phyloP scores from a whole-genome alignment of 495 filamentous ascomycete genomes.

The Penicillium salamii region DNA sequence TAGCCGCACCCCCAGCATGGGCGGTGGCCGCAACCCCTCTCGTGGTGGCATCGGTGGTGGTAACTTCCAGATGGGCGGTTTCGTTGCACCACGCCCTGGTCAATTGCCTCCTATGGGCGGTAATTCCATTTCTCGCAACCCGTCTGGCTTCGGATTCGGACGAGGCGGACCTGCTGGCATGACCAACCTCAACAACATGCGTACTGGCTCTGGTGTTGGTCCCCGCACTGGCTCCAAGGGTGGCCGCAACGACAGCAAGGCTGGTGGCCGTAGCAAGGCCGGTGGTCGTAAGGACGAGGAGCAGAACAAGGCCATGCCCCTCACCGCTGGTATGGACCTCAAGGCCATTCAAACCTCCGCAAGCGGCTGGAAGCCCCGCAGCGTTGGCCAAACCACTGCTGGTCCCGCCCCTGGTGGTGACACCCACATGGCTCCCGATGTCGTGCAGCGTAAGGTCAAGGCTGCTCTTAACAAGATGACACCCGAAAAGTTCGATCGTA shows the following conservation, averaged over 20 bases:
- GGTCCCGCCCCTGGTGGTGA: slow-evolving; percentile 54
- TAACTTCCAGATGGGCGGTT: slow-evolving; percentile 42
- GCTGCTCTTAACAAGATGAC: slow-evolving; percentile 99
- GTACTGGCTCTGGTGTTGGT: slow-evolving; percentile 27
- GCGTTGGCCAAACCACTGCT: slow-evolving; percentile 50
- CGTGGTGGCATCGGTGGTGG: slow-evolving; percentile 60
- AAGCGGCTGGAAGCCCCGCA: slow-evolving; percentile 88
- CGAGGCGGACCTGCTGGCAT: slow-evolving; percentile 16
- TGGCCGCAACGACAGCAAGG: slow-evolving; percentile 44
- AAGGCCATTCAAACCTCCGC: slow-evolving; percentile 69
- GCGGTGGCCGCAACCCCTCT: slow-evolving; percentile 43
- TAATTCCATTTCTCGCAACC: not conserved
- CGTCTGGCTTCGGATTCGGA: slow-evolving; percentile 1
- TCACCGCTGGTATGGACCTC: slow-evolving; percentile 75
- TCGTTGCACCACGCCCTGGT: slow-evolving; percentile 1
- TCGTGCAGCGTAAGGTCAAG: slow-evolving; percentile 99
- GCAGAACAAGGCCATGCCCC: slow-evolving; percentile 78
- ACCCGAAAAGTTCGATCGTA: slow-evolving; percentile 96
- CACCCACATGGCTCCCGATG: slow-evolving; percentile 75
- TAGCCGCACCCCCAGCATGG: slow-evolving; percentile 61
- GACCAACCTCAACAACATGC: slow-evolving; percentile 49
- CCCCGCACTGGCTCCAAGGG: slow-evolving; percentile 45
- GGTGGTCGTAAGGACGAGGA: slow-evolving; percentile 56
- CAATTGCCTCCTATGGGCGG: slow-evolving; percentile 5
- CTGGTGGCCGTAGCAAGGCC: slow-evolving; percentile 48